Percentiles rank a stretch among this genome's conserved stretches.
phyloP scores from a whole-genome alignment of 805 yeast genomes.

The Myxozyma vanderwaltii region DNA sequence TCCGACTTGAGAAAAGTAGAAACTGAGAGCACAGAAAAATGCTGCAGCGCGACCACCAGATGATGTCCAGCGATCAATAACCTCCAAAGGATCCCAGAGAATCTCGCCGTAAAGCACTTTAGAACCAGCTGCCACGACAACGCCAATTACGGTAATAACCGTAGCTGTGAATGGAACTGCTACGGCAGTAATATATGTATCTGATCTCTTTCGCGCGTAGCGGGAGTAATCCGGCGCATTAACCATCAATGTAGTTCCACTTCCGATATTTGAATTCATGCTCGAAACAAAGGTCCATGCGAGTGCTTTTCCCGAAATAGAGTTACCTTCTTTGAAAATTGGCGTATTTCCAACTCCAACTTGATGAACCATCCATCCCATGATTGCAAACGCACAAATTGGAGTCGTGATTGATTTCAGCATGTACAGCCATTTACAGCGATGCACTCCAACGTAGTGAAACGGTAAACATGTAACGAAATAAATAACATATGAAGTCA shows the following conservation, averaged over 20 bases:
- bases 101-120: slow-evolving; percentile 28
- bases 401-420: slow-evolving; percentile 79
- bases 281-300: slow-evolving; percentile 66
- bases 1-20: slow-evolving; percentile 72
- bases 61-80: slow-evolving; percentile 31
- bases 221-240: slow-evolving; percentile 56
- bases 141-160: slow-evolving; percentile 31
- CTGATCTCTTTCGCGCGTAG: slow-evolving; percentile 47
- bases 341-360: slow-evolving; percentile 19
- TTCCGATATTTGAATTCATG: slow-evolving; percentile 56
- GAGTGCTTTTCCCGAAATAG: slow-evolving; percentile 58
- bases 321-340: slow-evolving; percentile 24
- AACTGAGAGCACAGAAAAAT: slow-evolving; percentile 41
- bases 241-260: slow-evolving; percentile 46
- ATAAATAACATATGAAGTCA: slow-evolving; percentile 76
- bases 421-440: slow-evolving; percentile 80
- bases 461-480: slow-evolving; percentile 82
- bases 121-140: slow-evolving; percentile 32
- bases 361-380: slow-evolving; percentile 67
- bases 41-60: slow-evolving; percentile 34
- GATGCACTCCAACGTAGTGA: slow-evolving; percentile 80
- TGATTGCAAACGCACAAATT: slow-evolving; percentile 77
- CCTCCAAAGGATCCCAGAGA: slow-evolving; percentile 32
- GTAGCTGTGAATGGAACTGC: slow-evolving; percentile 24
- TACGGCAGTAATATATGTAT: slow-evolving; percentile 14